Base-by-base conservation (phyloP, 2,329 filamentous ascomycete genomes). In the Penicillium decumbens region DNA sequence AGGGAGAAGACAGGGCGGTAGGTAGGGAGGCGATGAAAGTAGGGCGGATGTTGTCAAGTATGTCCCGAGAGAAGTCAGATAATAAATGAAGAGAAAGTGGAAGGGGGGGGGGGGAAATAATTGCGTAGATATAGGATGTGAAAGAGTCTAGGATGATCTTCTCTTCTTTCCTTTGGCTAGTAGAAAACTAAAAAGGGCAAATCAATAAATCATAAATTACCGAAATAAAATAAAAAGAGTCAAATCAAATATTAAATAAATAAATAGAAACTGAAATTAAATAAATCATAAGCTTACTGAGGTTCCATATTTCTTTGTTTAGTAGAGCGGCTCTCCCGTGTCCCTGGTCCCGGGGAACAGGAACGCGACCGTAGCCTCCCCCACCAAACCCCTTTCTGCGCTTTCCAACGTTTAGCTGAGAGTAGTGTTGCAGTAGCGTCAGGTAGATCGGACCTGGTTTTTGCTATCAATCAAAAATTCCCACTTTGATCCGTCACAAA, bases 291-390 rank as follows among this genome's bases (percentile, higher is more conserved):
- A 56, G 41, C 47, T 54, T 46, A 43, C 46, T 29, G 33, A 35
- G 43, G 25, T 49, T 48, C 49, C 40, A 46, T 39, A 35, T 53
- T 55, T 55, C 55, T 55, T 62, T 58, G 55, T 59, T 61, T 60
- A 62, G 61, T 46, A 59, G 54, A 59, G 64, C 64, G 63, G 63
- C 63, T 66, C 59, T 65, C 65, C 65, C 65, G 56, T 56, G 56
- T 56, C 48, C 53, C 50, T 59, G 47, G 62, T 64, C 64, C 65
- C 64, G 61, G 59, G 54, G 60, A 62, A 60, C 55, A 67, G 64
- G 65, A 61, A 62, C 62, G 57, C 51, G 55, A 44, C 42, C 40
- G 29, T 12, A n/a, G 51, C 52, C 60, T 23, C 20, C 15, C 15
- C 15, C 20, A 23, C 20, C 20, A 23, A 23, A 23, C 61, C 62